phyloP scores from a whole-genome alignment of 2,329 filamentous ascomycete genomes.

The Cercospora zeae-maydis region DNA sequence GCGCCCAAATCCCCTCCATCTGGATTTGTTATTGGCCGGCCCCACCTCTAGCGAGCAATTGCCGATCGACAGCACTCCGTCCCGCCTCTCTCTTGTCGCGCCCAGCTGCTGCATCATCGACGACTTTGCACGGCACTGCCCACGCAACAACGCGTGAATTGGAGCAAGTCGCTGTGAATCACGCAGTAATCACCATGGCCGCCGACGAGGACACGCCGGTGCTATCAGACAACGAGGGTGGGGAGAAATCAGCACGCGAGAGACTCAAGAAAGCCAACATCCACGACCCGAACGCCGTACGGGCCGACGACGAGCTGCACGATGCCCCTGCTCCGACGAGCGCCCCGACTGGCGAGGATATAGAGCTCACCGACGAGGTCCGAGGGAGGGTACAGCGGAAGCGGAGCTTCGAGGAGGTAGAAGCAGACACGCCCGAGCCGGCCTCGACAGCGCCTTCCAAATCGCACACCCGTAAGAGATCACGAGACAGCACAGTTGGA shows the following conservation, averaged over 20 bases:
- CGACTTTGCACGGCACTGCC: background rate
- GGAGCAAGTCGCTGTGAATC: background rate
- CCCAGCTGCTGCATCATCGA: background rate
- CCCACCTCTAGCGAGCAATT: constrained; percentile 14
- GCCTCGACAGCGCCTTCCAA: constrained; percentile 36
- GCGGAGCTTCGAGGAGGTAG: constrained; percentile 46
- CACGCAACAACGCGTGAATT: background rate
- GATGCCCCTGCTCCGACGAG: constrained; percentile 8
- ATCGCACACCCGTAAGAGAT: constrained; percentile 47
- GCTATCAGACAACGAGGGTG: constrained; percentile 43
- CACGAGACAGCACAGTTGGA: constrained; percentile 43
- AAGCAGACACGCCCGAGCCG: constrained; percentile 37
- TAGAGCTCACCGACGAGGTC: constrained; percentile 17
- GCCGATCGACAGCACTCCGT: constrained; percentile 11
- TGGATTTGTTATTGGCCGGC: constrained; percentile 8
- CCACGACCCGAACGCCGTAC: constrained; percentile 14
- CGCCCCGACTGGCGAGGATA: constrained; percentile 27
- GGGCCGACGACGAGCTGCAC: constrained; percentile 30
- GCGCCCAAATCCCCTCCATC: background rate
- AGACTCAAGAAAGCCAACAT: constrained; percentile 62
- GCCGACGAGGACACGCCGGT: constrained; percentile 23
- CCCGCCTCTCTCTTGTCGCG: background rate
- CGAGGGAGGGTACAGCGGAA: constrained; percentile 41
- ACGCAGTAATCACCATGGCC: constrained; percentile 25
- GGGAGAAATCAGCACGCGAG: constrained; percentile 58